These are phyloP conservation scores for Ganoderma meredithae DNA, from an alignment of 1,284 basidiomycete species.

Conservation along the genomic window DNA sequence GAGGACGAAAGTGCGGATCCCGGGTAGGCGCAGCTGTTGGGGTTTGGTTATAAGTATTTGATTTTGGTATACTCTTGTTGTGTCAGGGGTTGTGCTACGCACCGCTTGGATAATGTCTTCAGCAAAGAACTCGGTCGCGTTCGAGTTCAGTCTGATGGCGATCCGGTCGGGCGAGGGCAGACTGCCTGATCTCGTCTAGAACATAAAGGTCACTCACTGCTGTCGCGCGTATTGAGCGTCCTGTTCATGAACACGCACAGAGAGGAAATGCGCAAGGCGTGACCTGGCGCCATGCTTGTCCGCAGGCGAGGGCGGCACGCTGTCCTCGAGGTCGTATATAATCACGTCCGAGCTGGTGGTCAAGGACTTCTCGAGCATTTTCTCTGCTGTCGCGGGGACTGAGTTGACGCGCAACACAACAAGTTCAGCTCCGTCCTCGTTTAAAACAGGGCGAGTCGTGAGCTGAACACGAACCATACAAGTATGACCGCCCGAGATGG, in stretches of 20 bases:
- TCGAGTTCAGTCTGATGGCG: constrained; percentile 80
- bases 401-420: constrained; percentile 13
- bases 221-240: not conserved
- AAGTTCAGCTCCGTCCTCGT: not conserved
- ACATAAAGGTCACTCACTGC: not conserved
- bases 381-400: constrained; percentile 81
- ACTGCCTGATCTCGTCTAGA: constrained; percentile 43
- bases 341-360: constrained; percentile 71
- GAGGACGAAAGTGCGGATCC: constrained; percentile 71
- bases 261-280: constrained; percentile 65
- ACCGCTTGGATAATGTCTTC: constrained; percentile 78
- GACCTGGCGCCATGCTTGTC: constrained; percentile 72
- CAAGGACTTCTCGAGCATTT: constrained; percentile 84
- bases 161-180: constrained; percentile 58
- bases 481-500: constrained; percentile 62
- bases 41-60: not conserved
- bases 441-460: not conserved
- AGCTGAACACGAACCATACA: constrained; percentile 52
- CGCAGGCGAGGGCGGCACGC: constrained; percentile 65
- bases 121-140: constrained; percentile 75
- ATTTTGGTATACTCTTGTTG: not conserved
- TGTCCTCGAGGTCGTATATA: constrained; percentile 90
- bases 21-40: constrained; percentile 37
- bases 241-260: constrained; percentile 47
- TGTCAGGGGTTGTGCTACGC: constrained; percentile 21